phyloP scores from a whole-genome alignment of 352 stramenopile species.

The Pythium rishiriense region DNA sequence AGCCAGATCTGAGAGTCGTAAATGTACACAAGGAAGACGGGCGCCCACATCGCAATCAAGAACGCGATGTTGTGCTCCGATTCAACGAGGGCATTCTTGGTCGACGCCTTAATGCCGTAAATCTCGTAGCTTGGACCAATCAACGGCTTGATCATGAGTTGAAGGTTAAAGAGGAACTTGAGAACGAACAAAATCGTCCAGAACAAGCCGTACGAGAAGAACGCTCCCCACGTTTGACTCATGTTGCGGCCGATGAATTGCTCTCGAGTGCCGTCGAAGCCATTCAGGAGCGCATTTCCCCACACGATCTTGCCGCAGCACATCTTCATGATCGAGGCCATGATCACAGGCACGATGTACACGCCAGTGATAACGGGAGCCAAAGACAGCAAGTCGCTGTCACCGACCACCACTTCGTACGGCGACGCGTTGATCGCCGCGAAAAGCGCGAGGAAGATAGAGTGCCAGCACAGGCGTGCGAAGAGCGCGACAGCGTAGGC shows the following conservation, averaged over 20 bases:
- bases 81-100: conserved; percentile 61
- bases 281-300: conserved; percentile 53
- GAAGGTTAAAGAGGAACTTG: conserved; percentile 97
- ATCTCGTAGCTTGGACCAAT: conserved; percentile 96
- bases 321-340: conserved; percentile 71
- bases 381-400: conserved; percentile 62
- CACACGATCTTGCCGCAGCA: conserved; percentile 57
- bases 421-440: conserved; percentile 62
- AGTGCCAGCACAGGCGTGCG: conserved; percentile 74
- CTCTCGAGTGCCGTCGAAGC: conserved; percentile 64
- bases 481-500: conserved; percentile 71
- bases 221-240: conserved; percentile 65
- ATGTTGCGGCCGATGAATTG: conserved; percentile 86
- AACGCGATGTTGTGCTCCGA: conserved; percentile 84
- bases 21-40: conserved; percentile 83
- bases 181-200: conserved; percentile 85
- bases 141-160: conserved; percentile 97
- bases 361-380: conserved; percentile 47
- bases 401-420: conserved; percentile 62
- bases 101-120: conserved; percentile 72
- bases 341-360: conserved; percentile 63
- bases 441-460: conserved; percentile 81
- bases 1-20: conserved; percentile 90
- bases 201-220: conserved; percentile 70
- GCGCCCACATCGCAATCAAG: conserved; percentile 72